These are phyloP conservation scores for Capsella bursapastoris DNA, from an alignment of 345 rosid genomes.

Conservation along the genomic window DNA sequence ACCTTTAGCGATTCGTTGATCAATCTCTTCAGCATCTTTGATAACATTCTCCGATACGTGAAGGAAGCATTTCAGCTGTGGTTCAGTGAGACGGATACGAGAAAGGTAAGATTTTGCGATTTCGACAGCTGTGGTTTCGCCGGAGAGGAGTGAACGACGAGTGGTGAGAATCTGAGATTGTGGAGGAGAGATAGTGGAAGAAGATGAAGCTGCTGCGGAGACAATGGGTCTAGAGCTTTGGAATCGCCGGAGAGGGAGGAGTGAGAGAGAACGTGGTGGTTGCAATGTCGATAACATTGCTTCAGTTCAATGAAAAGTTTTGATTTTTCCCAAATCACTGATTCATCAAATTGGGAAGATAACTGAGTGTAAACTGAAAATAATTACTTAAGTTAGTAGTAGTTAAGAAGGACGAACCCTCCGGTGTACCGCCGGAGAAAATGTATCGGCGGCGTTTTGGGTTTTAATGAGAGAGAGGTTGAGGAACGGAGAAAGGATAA, in stretches of 20 bases:
- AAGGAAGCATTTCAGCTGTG: conserved; percentile 77
- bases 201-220: conserved; percentile 6
- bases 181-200: conserved; percentile 43
- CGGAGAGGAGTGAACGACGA: conserved; percentile 78
- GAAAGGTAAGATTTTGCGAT: conserved; percentile 72
- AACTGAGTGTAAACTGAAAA: background rate
- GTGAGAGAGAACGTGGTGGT: conserved; percentile 57
- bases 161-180: conserved; percentile 71
- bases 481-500: conserved; percentile 25
- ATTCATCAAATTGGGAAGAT: conserved; percentile 5
- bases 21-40: conserved; percentile 59
- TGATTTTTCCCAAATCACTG: background rate
- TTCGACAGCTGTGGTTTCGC: conserved; percentile 63
- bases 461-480: background rate
- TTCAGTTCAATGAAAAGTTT: background rate
- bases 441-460: conserved; percentile 30
- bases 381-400: background rate
- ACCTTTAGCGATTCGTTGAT: conserved; percentile 53
- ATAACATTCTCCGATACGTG: conserved; percentile 65
- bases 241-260: conserved; percentile 51
- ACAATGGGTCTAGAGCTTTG: conserved; percentile 36
- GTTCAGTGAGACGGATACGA: conserved; percentile 72
- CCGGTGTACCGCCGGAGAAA: conserved; percentile 22
- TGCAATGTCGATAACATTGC: conserved; percentile 54
- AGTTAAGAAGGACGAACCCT: background rate